These are phyloP conservation scores for Immersiella caudata DNA, from an alignment of 495 filamentous ascomycete species.

Conservation along the genomic window DNA sequence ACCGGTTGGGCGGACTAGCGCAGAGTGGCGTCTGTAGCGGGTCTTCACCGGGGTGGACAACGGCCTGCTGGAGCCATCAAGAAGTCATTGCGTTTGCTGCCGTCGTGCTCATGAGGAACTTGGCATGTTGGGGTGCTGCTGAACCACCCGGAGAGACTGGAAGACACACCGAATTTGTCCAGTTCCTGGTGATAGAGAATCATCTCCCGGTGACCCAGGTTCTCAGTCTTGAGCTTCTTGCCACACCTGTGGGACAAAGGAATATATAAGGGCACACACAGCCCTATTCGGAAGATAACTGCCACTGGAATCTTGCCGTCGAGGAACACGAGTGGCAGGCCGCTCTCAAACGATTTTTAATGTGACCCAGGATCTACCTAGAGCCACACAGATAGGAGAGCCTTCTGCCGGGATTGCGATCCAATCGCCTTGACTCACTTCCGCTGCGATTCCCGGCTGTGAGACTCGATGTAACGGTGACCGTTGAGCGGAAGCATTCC, in stretches of 20 bases:
- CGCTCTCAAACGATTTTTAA: background rate
- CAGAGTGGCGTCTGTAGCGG: conserved; percentile 8
- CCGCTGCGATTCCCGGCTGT: background rate
- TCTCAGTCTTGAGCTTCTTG: background rate
- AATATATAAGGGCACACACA: background rate
- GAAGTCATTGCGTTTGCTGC: conserved; percentile 5
- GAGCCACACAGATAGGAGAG: background rate
- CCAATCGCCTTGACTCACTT: background rate
- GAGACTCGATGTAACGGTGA: background rate
- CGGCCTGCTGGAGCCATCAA: background rate
- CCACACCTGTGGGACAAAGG: background rate
- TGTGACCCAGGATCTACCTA: background rate
- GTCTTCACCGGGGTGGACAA: background rate
- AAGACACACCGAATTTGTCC: background rate
- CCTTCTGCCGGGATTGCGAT: background rate
- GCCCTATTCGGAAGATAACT: background rate
- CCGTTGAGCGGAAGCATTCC: background rate
- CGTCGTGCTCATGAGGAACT: background rate
- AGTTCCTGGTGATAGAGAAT: too few species aligned
- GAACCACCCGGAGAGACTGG: background rate
- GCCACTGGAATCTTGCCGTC: background rate
- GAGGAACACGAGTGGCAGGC: background rate
- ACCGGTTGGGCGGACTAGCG: background rate
- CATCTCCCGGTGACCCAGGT: background rate
- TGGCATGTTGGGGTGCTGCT: background rate